A percentile compares a stretch with the other conserved stretches of the same genome.
Conservation (phyloP, 2,329 filamentous ascomycete genomes). For the Tolypocladium paradoxum region DNA sequence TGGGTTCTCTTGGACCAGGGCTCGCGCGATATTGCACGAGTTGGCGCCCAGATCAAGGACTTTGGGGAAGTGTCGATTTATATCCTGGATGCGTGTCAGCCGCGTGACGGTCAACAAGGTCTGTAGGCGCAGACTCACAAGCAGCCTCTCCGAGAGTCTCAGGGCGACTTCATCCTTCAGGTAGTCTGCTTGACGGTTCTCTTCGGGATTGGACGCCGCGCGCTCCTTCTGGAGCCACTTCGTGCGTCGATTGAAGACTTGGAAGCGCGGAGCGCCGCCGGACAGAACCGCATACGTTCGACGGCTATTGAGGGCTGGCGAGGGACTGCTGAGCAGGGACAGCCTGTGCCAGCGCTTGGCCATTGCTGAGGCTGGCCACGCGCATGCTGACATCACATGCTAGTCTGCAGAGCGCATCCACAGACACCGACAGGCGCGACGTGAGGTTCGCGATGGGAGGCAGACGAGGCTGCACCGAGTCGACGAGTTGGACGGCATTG, state of each 20-base stretch:
- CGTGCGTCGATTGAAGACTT: slow-evolving; percentile 80
- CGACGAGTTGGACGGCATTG: background rate
- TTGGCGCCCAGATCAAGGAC: slow-evolving; percentile 93
- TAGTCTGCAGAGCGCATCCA: slow-evolving; percentile 7
- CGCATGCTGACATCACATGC: slow-evolving; percentile 20
- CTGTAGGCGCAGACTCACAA: slow-evolving; percentile 37
- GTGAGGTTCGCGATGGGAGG: background rate
- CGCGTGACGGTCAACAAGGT: background rate
- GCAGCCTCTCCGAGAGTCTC: slow-evolving; percentile 72
- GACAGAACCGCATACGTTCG: slow-evolving; percentile 69
- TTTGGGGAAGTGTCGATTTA: slow-evolving; percentile 75
- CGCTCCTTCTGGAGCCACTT: slow-evolving; percentile 92
- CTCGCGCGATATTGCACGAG: slow-evolving; percentile 84
- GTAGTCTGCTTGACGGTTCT: slow-evolving; percentile 78
- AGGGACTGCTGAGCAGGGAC: slow-evolving; percentile 7
- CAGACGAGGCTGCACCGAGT: background rate
- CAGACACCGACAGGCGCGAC: background rate
- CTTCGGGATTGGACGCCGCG: slow-evolving; percentile 57
- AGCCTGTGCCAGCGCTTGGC: slow-evolving; percentile 14
- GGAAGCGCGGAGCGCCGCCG: slow-evolving; percentile 64
- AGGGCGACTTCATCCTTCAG: slow-evolving; percentile 84
- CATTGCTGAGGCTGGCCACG: slow-evolving; percentile 12
- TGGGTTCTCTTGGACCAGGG: slow-evolving; percentile 60
- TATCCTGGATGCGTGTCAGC: slow-evolving; percentile 48
- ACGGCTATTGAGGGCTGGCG: slow-evolving; percentile 12